Conservation (phyloP, 176 grass and related monocot genomes). For the Aegilops speltoides region DNA sequence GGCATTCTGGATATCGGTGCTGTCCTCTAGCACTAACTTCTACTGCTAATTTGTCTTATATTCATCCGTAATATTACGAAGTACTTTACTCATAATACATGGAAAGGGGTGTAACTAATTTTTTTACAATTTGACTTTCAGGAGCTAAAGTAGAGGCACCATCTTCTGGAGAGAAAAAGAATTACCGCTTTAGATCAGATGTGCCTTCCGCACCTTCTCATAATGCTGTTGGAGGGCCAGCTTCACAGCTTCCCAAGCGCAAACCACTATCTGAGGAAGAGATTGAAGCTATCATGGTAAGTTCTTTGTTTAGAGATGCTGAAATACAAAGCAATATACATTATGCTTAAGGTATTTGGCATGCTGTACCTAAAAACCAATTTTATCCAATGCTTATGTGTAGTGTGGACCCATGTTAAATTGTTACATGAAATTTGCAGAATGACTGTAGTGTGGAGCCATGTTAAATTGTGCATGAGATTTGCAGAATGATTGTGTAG, state of each 20-base stretch:
- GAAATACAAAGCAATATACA: neutral
- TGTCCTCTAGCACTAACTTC: neutral
- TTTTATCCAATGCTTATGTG: neutral
- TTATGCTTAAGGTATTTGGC: neutral
- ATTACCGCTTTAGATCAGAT: constrained; percentile 89
- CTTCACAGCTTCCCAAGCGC: constrained; percentile 91
- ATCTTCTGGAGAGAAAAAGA: constrained; percentile 48
- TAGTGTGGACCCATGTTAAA: constrained; percentile 2
- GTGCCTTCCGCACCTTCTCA: constrained; percentile 83
- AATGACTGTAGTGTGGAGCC: neutral
- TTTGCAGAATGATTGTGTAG: neutral
- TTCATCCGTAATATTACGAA: neutral
- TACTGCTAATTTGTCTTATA: neutral
- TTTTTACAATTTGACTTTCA: constrained; percentile 34
- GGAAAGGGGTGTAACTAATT: neutral
- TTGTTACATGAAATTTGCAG: constrained; percentile 5
- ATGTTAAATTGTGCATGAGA: constrained; percentile 16
- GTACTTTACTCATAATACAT: constrained; percentile 25
- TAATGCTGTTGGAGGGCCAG: constrained; percentile 80
- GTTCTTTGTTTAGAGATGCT: neutral
- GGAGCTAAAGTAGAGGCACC: constrained; percentile 47
- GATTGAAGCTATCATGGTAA: constrained; percentile 95
- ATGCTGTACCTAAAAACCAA: neutral
- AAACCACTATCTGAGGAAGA: constrained; percentile 90
- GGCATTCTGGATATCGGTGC: neutral